Conservation (phyloP, 1,284 basidiomycete genomes). For the Baeospora myosura region DNA sequence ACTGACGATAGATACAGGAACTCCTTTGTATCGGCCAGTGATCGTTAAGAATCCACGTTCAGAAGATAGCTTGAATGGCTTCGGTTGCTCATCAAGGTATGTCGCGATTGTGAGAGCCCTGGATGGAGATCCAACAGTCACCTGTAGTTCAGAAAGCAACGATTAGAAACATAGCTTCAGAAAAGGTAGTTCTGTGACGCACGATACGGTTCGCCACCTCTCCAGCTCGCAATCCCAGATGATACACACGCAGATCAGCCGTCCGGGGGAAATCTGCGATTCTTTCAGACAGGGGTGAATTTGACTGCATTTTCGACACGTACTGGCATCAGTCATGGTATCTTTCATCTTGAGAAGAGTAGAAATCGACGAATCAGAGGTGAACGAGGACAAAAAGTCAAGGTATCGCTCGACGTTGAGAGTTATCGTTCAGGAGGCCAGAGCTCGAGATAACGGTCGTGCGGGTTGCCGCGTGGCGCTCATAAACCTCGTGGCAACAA, state of each 20-base stretch:
- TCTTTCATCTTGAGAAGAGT: conserved; percentile 40
- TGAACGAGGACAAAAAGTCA: too few species aligned
- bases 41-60: conserved; percentile 78
- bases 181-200: conserved; percentile 18
- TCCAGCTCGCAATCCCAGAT: conserved; percentile 66
- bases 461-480: too few species aligned
- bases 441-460: too few species aligned
- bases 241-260: conserved; percentile 64
- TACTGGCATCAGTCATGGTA: conserved; percentile 53
- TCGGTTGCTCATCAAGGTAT: conserved; percentile 51
- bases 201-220: conserved; percentile 81
- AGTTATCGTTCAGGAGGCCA: too few species aligned
- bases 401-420: too few species aligned
- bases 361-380: background rate
- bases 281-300: too few species aligned
- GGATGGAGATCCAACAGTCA: conserved; percentile 72
- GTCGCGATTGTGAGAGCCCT: conserved; percentile 57
- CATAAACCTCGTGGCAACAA: too few species aligned
- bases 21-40: conserved; percentile 66
- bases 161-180: background rate
- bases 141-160: conserved; percentile 27
- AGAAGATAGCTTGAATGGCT: conserved; percentile 57
- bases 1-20: conserved; percentile 68
- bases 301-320: conserved; percentile 19
- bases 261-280: conserved; percentile 70